phyloP scores from a whole-genome alignment of 1,139 yeast genomes.

The Taphrina deformans region DNA sequence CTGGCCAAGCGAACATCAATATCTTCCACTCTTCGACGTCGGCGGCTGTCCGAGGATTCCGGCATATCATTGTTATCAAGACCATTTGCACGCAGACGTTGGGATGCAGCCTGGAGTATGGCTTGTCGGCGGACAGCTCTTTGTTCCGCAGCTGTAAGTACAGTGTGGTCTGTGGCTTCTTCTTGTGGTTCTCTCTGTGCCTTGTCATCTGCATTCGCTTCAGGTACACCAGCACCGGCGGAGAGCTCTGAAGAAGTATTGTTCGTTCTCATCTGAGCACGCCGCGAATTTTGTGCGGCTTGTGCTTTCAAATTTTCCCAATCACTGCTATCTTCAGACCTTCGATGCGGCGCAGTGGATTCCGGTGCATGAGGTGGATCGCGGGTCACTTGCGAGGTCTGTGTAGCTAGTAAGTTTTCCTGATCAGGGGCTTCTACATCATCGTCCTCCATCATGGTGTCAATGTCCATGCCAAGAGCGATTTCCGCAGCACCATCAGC shows the following conservation, averaged over 20 bases:
- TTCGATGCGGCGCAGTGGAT: too few relatives aligned
- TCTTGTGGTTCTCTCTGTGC: background rate
- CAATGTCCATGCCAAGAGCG: background rate
- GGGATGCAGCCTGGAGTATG: conserved; percentile 2
- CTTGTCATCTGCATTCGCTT: background rate
- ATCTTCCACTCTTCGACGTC: background rate
- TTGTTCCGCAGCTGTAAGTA: conserved; percentile 12
- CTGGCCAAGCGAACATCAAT: conserved; percentile 14
- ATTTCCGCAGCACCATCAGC: background rate
- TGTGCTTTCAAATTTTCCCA: conserved; percentile 15
- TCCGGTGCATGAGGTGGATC: background rate
- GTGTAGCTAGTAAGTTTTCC: background rate
- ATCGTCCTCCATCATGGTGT: background rate
- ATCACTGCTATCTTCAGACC: background rate
- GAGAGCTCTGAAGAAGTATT: background rate
- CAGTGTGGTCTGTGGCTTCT: background rate
- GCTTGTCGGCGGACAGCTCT: conserved; percentile 19
- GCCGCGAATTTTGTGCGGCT: background rate
- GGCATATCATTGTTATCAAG: background rate
- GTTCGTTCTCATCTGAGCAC: background rate
- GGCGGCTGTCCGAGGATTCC: background rate
- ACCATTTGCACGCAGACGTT: background rate
- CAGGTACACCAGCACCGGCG: background rate
- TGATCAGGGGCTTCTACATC: background rate
- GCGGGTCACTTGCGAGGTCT: background rate